A percentile compares a stretch with the other conserved stretches of the same genome.
Evolutionary conservation across 176 grass and related monocot species (phyloP).

Genomic region (Pharus latifolius): DNA sequence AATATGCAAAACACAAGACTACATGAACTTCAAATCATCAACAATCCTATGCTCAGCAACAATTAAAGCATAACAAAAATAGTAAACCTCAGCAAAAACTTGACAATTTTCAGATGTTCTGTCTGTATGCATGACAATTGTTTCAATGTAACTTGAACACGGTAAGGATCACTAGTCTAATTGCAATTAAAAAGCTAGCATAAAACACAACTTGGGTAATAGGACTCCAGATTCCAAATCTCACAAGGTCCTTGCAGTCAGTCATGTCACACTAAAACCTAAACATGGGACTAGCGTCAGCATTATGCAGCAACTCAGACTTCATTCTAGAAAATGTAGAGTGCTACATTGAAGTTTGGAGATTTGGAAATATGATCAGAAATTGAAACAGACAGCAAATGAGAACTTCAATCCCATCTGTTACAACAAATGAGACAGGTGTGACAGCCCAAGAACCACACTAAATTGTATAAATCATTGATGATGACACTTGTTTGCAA

Average conservation of each 20-base stretch:
- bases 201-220: not conserved
- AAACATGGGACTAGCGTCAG: not conserved
- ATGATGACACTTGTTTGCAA: not conserved
- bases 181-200: too few relatives aligned
- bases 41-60: not conserved
- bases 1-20: not conserved
- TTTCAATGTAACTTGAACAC: not conserved
- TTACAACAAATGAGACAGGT: not conserved
- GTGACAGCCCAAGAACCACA: not conserved
- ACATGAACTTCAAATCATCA: not conserved
- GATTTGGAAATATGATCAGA: too few relatives aligned
- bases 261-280: not conserved
- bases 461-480: not conserved
- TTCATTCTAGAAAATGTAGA: not conserved
- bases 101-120: too few relatives aligned
- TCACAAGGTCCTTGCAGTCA: not conserved
- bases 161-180: too few relatives aligned
- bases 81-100: too few relatives aligned
- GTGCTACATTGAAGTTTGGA: too few relatives aligned
- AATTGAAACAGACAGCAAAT: too few relatives aligned
- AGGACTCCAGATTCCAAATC: not conserved
- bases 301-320: not conserved
- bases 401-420: not conserved
- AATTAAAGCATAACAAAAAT: not conserved
- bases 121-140: not conserved